These are phyloP conservation scores for Westerdykella aurantiaca DNA, from an alignment of 2,329 filamentous ascomycete genomes.

Conservation along the genomic window DNA sequence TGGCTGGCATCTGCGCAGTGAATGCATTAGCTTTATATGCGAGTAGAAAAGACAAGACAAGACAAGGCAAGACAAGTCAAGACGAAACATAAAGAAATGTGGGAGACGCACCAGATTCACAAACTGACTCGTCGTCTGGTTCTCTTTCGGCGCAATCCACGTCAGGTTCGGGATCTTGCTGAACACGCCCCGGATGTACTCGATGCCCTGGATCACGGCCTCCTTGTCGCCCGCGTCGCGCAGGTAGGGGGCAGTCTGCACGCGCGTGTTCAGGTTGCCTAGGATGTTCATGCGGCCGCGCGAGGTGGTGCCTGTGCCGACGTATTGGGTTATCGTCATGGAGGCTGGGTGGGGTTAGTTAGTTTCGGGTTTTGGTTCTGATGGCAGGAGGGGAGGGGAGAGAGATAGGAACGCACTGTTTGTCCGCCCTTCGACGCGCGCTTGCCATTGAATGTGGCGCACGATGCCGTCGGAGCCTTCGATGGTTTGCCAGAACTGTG, in stretches of 20 bases:
- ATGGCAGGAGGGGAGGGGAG: constrained; percentile 24
- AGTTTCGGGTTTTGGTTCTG: neutral
- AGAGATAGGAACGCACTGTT: constrained; percentile 7
- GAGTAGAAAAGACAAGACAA: too few relatives aligned
- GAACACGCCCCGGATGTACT: constrained; percentile 51
- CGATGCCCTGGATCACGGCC: constrained; percentile 56
- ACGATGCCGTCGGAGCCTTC: constrained; percentile 50
- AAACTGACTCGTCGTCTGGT: constrained; percentile 49
- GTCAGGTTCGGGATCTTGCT: constrained; percentile 48
- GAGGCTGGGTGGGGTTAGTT: constrained; percentile 9
- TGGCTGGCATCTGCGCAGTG: constrained; percentile 12
- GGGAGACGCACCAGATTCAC: constrained; percentile 37
- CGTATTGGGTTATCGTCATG: constrained; percentile 47
- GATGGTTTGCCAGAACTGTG: constrained; percentile 51
- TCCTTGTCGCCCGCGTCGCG: constrained; percentile 51
- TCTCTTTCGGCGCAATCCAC: constrained; percentile 46
- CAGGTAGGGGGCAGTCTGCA: constrained; percentile 54
- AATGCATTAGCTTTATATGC: too few relatives aligned
- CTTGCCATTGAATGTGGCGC: constrained; percentile 59
- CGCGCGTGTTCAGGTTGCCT: constrained; percentile 49
- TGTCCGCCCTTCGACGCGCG: constrained; percentile 50
- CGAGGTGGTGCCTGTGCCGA: constrained; percentile 56
- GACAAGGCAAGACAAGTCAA: neutral
- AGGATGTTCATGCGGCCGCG: constrained; percentile 56
- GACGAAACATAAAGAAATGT: neutral